phyloP scores from a whole-genome alignment of 345 rosid species.

The Pistacia atlantica region DNA sequence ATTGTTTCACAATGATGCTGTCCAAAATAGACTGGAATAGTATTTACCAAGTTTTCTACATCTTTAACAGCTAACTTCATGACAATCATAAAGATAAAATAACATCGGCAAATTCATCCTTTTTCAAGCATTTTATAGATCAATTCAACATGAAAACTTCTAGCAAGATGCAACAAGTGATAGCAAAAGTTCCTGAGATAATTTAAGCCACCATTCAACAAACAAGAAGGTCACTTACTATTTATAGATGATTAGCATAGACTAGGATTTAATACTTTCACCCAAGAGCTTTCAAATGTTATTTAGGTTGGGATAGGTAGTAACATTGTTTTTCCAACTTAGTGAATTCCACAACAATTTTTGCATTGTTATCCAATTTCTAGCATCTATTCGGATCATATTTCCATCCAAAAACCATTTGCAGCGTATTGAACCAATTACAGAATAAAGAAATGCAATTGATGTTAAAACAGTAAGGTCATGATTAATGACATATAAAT shows the following conservation, averaged over 20 bases:
- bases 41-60: not conserved
- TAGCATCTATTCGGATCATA: not conserved
- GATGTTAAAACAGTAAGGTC: not conserved
- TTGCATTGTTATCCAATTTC: not conserved
- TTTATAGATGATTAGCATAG: not conserved
- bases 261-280: conserved; percentile 6
- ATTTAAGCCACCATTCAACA: not conserved
- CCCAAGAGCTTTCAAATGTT: not conserved
- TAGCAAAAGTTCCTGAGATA: not conserved
- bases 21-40: not conserved
- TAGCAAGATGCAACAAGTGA: not conserved
- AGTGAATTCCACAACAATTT: not conserved
- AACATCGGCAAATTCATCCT: conserved; percentile 1
- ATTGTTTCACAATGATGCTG: not conserved
- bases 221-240: too few species aligned
- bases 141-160: not conserved
- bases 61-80: not conserved
- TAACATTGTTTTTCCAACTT: not conserved
- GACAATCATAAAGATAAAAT: not conserved
- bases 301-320: not conserved
- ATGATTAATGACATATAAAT: not conserved
- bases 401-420: not conserved
- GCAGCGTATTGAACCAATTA: not conserved
- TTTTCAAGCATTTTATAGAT: not conserved
- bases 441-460: not conserved